A percentile compares a stretch with the other conserved stretches of the same genome.
Conservation (phyloP, 257 asterid genomes). For the Striga asiatica region DNA sequence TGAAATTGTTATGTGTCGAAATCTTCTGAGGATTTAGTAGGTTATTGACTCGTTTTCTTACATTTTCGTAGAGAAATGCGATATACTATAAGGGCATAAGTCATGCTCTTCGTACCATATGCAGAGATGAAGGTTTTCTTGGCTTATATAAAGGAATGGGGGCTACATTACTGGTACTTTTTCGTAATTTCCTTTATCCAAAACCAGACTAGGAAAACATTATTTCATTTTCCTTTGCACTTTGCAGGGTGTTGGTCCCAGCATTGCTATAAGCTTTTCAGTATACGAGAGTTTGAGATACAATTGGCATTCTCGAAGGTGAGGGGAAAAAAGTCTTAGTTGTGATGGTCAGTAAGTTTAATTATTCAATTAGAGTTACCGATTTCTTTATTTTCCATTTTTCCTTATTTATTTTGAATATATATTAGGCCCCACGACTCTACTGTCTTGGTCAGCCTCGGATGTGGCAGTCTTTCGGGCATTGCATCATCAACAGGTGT, state of each 20-base stretch:
- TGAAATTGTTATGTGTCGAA: neutral
- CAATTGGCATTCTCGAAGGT: conserved; percentile 48
- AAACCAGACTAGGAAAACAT: neutral
- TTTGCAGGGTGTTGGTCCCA: conserved; percentile 80
- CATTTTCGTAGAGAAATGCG: conserved; percentile 38
- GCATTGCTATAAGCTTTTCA: conserved; percentile 73
- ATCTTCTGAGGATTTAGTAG: neutral
- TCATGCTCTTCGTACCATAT: conserved; percentile 59
- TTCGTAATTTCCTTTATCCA: neutral
- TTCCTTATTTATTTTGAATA: neutral
- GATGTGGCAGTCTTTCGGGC: conserved; percentile 78
- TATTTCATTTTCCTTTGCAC: neutral
- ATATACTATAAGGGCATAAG: conserved; percentile 61
- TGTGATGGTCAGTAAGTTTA: neutral
- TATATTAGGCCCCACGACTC: conserved; percentile 61
- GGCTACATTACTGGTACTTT: conserved; percentile 62
- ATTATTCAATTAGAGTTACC: too few species aligned
- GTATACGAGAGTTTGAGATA: conserved; percentile 61
- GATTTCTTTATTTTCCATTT: neutral
- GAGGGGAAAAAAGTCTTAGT: neutral
- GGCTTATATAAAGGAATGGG: conserved; percentile 84
- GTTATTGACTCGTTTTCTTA: neutral
- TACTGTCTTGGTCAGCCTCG: conserved; percentile 45
- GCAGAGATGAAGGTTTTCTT: conserved; percentile 68
- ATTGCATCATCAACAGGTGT: conserved; percentile 73